A percentile compares a stretch with the other conserved stretches of the same genome.
These are phyloP conservation scores for Ehretia macrophylla DNA, from an alignment of 257 asterid genomes.

Conservation along the genomic window DNA sequence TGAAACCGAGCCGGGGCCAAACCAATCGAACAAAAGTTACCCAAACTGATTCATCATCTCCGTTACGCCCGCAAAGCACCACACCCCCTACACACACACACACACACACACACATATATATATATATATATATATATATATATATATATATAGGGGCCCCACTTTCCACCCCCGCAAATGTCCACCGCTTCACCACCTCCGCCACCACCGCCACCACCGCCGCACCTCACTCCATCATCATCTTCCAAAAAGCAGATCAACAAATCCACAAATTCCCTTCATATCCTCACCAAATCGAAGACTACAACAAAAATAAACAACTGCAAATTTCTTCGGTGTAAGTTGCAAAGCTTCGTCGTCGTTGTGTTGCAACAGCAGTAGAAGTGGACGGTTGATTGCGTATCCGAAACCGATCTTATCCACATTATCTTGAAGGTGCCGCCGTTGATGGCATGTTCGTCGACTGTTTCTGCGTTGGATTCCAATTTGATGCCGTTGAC, in stretches of 20 bases:
- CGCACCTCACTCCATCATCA: slow-evolving; percentile 19
- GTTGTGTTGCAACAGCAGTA: slow-evolving; percentile 31
- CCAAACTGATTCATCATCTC: slow-evolving; percentile 9
- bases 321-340: slow-evolving; percentile 36
- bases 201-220: slow-evolving; percentile 29
- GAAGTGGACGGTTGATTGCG: slow-evolving; percentile 81
- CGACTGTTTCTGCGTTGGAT: slow-evolving; percentile 41
- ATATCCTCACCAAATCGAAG: slow-evolving; percentile 6
- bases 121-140: no score
- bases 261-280: slow-evolving; percentile 19
- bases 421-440: slow-evolving; percentile 92
- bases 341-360: slow-evolving; percentile 29
- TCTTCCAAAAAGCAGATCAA: slow-evolving; percentile 17
- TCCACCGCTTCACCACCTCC: slow-evolving; percentile 52
- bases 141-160: background rate
- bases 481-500: slow-evolving; percentile 32
- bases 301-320: slow-evolving; percentile 12
- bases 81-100: background rate
- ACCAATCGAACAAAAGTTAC: no score
- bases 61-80: slow-evolving; percentile 13
- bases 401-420: slow-evolving; percentile 66
- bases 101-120: no score
- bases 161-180: slow-evolving; percentile 35
- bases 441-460: slow-evolving; percentile 40
- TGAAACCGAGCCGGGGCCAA: no score